Percentiles rank a stretch among this genome's conserved stretches.
These are phyloP conservation scores for Jamesozyma rosinii DNA, from an alignment of 805 yeast genomes.

Conservation along the genomic window DNA sequence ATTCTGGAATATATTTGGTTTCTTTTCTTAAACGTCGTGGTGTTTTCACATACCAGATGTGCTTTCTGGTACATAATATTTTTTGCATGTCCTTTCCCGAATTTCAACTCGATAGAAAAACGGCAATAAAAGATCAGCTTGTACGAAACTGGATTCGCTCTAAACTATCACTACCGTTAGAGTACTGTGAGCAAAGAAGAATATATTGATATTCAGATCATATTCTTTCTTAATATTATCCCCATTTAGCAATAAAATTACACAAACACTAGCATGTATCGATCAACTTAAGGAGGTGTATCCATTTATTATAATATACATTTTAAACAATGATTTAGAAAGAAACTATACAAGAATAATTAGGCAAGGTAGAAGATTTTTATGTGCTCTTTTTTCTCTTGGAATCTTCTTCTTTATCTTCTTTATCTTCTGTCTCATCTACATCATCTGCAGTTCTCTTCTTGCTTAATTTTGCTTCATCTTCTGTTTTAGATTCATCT, in stretches of 20 bases:
- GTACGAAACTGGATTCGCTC: too few relatives aligned
- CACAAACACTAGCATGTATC: too few relatives aligned
- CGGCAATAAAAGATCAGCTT: background rate
- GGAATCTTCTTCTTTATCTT: slow-evolving; percentile 17
- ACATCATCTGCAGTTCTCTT: slow-evolving; percentile 10
- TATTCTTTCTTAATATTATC: too few relatives aligned
- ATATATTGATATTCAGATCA: too few relatives aligned
- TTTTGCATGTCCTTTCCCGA: too few relatives aligned
- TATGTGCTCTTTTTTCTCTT: slow-evolving; percentile 27
- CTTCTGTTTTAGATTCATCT: slow-evolving; percentile 36
- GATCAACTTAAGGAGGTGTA: too few relatives aligned
- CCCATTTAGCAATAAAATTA: too few relatives aligned
- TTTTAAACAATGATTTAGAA: too few relatives aligned
- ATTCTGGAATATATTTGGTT: too few relatives aligned
- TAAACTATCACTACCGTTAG: too few relatives aligned
- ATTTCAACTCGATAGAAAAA: background rate
- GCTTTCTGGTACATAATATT: background rate
- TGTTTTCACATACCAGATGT: background rate
- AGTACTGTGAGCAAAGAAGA: too few relatives aligned
- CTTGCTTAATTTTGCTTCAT: slow-evolving; percentile 6
- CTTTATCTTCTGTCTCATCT: slow-evolving; percentile 5
- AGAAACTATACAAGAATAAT: background rate
- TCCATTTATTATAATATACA: slow-evolving; percentile 1
- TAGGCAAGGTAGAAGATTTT: slow-evolving; percentile 1
- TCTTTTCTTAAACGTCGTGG: too few relatives aligned